Percentiles rank a stretch among this genome's conserved stretches.
phyloP scores from a whole-genome alignment of 2,329 filamentous ascomycete species.

The Gaeumannomyces tritici region DNA sequence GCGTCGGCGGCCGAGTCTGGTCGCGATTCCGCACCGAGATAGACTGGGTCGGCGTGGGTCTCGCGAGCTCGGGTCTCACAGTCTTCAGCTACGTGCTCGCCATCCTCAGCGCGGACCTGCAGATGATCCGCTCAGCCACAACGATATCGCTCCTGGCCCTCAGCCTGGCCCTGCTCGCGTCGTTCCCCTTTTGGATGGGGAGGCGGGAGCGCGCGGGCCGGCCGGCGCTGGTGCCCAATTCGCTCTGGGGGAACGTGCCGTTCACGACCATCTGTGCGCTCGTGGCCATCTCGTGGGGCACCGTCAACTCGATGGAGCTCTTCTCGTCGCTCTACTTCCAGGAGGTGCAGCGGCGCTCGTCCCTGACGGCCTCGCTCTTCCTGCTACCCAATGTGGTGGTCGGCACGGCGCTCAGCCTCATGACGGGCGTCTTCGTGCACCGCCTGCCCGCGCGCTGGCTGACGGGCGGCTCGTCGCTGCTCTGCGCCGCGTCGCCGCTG shows the following conservation, averaged over 20 bases:
- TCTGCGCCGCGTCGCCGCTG: conserved; percentile 36
- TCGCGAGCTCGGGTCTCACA: conserved; percentile 35
- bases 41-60: conserved; percentile 42
- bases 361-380: conserved; percentile 33
- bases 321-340: conserved; percentile 42
- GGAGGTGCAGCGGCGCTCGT: conserved; percentile 34
- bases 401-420: conserved; percentile 30
- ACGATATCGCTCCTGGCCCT: conserved; percentile 36
- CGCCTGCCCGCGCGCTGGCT: conserved; percentile 28
- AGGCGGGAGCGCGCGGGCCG: conserved; percentile 31
- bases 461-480: conserved; percentile 25
- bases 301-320: conserved; percentile 35
- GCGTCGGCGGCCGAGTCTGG: conserved; percentile 11
- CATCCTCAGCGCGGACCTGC: conserved; percentile 1
- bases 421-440: conserved; percentile 35
- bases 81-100: conserved; percentile 43
- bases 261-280: conserved; percentile 47
- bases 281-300: conserved; percentile 33
- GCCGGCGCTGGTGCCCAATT: conserved; percentile 52
- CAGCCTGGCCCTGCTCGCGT: conserved; percentile 29
- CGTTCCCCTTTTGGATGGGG: conserved; percentile 45
- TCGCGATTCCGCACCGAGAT: conserved; percentile 27
- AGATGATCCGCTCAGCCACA: conserved; percentile 16
- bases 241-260: conserved; percentile 45
- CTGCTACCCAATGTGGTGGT: conserved; percentile 35